Conservation (phyloP, 768 basidiomycete species). For the Sistotremastrum suecicum region DNA sequence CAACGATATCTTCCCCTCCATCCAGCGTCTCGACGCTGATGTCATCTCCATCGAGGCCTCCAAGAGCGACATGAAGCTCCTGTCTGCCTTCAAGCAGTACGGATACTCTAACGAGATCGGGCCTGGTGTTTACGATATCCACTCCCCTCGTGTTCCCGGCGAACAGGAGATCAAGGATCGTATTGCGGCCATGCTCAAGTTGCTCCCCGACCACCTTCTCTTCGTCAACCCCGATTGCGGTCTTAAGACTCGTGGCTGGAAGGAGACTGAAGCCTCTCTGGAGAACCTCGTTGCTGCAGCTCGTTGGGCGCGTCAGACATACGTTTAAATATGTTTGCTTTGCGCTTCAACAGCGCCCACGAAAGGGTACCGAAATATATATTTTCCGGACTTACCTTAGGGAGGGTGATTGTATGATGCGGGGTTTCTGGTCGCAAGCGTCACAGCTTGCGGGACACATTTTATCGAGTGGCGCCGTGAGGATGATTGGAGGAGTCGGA, state of each 20-base stretch:
- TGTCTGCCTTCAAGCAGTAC: conserved; percentile 88
- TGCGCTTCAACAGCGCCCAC: conserved; percentile 90
- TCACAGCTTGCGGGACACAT: too few relatives aligned
- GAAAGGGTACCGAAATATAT: conserved; percentile 28
- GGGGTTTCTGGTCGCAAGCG: too few relatives aligned
- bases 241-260: conserved; percentile 97
- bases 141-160: conserved; percentile 94
- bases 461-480: too few relatives aligned
- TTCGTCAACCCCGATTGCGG: conserved; percentile 98
- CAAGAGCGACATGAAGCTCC: conserved; percentile 96
- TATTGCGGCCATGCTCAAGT: conserved; percentile 67
- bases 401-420: too few relatives aligned
- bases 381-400: too few relatives aligned
- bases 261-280: conserved; percentile 89
- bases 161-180: conserved; percentile 92
- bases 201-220: conserved; percentile 68
- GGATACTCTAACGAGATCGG: conserved; percentile 97
- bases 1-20: conserved; percentile 95
- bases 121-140: conserved; percentile 97
- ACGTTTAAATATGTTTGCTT: conserved; percentile 42
- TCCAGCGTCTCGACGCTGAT: conserved; percentile 93
- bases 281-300: conserved; percentile 82
- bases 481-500: too few relatives aligned
- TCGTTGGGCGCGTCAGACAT: conserved; percentile 80
- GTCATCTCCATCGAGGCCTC: conserved; percentile 98